Base-by-base conservation (phyloP, 352 stramenopile genomes). In the Globisporangium paroecandrum region DNA sequence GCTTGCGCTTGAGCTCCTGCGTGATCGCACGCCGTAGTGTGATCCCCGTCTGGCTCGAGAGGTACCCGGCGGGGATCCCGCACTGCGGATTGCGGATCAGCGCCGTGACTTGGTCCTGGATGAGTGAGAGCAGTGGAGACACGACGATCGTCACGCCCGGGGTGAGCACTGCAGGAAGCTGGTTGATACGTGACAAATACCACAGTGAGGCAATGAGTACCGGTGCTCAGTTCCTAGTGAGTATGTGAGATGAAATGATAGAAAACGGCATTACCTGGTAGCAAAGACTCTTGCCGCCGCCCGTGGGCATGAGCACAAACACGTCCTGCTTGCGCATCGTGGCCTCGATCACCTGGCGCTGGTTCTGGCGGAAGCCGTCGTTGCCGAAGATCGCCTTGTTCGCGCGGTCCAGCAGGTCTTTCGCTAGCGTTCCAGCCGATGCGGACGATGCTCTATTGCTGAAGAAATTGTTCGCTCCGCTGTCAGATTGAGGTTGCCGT, bases 231-330 rank as follows among this genome's bases (percentile, higher is more conserved):
- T 51, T 12, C 18, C 27, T 32, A 65, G 18, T 18, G 13, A 59
- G n/a, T 4, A 41, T 88, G 8, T 38, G 25, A 25, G 22, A 36
- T 49, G 5, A 9, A 49, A n/a, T 5, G 13, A 38, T 6, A 55
- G 20, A 32, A 8, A 75, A 72, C 7, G 18, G 77, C 38, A 20
- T 76, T 36, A 97, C 76, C 81, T 98, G 90, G 69, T 98, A 98
- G 64, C 88, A 98, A 13, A 99, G 75, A 69, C 85, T 94, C 73
- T 96, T 97, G 68, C 89, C 89, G n/a, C 89, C 89, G 56, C 89
- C 90, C 24, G 95, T 98, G 57, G 92, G 89, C 95, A 98, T 98
- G 43, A 98, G 80, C 64, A 98, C 89, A 74, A 99, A 98, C 53
- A 79, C 91, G 81, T 98, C 93, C 53, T 97, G 69, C 25, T 85